A percentile compares a stretch with the other conserved stretches of the same genome.
These are phyloP conservation scores for Saturnispora kantuleensis DNA, from an alignment of 805 yeast genomes.

Conservation along the genomic window DNA sequence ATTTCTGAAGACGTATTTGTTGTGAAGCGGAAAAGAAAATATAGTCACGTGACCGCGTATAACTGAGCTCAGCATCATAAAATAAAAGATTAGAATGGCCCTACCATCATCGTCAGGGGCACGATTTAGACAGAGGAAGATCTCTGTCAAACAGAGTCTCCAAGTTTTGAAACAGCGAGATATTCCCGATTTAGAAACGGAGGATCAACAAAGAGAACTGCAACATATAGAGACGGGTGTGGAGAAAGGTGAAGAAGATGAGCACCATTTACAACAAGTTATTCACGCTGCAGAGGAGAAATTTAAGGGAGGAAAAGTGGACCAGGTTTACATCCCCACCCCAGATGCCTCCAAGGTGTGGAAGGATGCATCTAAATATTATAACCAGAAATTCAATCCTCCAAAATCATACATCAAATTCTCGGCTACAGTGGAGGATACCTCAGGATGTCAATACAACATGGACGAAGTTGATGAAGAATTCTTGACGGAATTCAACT, in stretches of 20 bases:
- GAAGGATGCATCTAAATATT: conserved; percentile 67
- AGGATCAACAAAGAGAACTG: conserved; percentile 73
- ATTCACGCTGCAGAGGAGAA: conserved; percentile 70
- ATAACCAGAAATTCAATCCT: conserved; percentile 52
- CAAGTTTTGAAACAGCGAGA: conserved; percentile 70
- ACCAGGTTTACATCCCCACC: conserved; percentile 80
- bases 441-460: conserved; percentile 73
- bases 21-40: neutral
- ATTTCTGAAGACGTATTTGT: neutral
- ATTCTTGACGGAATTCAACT: conserved; percentile 40
- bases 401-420: conserved; percentile 80
- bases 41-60: conserved; percentile 2
- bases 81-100: conserved; percentile 19
- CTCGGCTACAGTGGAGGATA: conserved; percentile 94
- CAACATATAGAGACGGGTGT: conserved; percentile 95
- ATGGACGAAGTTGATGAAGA: conserved; percentile 85
- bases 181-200: conserved; percentile 69
- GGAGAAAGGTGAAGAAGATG: conserved; percentile 95
- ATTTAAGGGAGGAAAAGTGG: conserved; percentile 41
- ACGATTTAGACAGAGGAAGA: conserved; percentile 88
- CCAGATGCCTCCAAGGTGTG: conserved; percentile 87
- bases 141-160: conserved; percentile 81
- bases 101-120: conserved; percentile 40
- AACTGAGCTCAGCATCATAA: conserved; percentile 1
- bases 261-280: conserved; percentile 88